Conservation (phyloP, 768 basidiomycete species). For the Mycena haematopus region DNA sequence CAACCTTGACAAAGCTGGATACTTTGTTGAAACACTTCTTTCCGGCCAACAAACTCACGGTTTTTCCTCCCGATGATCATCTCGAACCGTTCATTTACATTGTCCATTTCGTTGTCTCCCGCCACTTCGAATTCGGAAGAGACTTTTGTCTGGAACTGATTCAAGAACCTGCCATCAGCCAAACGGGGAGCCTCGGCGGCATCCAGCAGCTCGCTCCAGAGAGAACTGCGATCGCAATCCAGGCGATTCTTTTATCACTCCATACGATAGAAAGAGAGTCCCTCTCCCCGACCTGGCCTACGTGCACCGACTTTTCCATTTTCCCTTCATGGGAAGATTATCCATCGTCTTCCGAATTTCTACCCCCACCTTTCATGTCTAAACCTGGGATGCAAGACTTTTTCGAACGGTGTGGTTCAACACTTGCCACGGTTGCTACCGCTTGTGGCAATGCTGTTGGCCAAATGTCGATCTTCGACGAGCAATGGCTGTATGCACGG, state of each 20-base stretch:
- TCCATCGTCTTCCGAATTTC: conserved; percentile 67
- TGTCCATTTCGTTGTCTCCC: conserved; percentile 81
- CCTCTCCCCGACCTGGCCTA: conserved; percentile 78
- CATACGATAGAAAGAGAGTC: conserved; percentile 76
- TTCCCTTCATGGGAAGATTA: conserved; percentile 67
- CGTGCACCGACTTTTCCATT: conserved; percentile 68
- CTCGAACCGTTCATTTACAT: conserved; percentile 80
- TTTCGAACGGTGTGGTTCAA: conserved; percentile 65
- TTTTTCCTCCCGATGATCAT: conserved; percentile 76
- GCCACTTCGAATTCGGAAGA: conserved; percentile 84
- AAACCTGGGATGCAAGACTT: conserved; percentile 78
- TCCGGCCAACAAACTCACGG: conserved; percentile 65
- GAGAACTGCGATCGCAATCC: conserved; percentile 73
- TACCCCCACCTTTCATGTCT: conserved; percentile 59
- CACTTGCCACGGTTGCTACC: conserved; percentile 61
- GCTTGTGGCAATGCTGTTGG: conserved; percentile 71
- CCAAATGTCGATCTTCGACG: conserved; percentile 83
- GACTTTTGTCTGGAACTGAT: conserved; percentile 84
- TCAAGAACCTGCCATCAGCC: conserved; percentile 65
- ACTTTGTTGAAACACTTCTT: conserved; percentile 77
- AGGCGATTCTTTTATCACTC: conserved; percentile 78
- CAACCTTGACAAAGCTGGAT: conserved; percentile 83
- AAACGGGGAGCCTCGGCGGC: conserved; percentile 47
- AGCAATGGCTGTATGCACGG: conserved; percentile 76
- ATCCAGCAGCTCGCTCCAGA: conserved; percentile 66